Evolutionary conservation across 805 yeast genomes (phyloP), one percentile per base, ranked within the genome.

Genomic region (Schwanniomyces vanrijiae): DNA sequence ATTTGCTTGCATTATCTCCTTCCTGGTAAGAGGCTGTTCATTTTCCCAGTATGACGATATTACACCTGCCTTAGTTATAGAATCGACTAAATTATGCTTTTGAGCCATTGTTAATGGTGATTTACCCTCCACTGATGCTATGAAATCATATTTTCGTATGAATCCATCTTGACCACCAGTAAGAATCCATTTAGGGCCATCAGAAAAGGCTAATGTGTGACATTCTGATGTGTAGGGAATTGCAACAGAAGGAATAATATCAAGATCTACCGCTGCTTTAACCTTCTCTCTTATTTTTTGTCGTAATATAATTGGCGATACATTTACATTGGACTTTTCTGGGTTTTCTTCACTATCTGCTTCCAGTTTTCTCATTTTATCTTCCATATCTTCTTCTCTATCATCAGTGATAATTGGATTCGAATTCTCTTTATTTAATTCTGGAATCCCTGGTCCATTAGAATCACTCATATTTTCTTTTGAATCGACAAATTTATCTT

Each of bases 101-200:
- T 94, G 99, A 2, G 96, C 90, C 50, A 90, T 88, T 0, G 98
- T 92, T 44, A 94, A 71, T 4, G 94, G 92, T 5, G 86, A 73
- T 55, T 86, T 87, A 14, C 97, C 97, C 58, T 88, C 91, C 20
- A 94, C 78, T 1, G 97, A 86, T 28, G 85, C 86, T 34, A 84
- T 77, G 52, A 94, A 85, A 66, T 94, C 96, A 68, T 86, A 94
- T 61, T 88, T 90, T 41, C 99, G 74, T 28, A 94, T 87, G 57
- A 83, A 88, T 4, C 99, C 99, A 65, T 94, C 99, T 54, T 87
- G 92, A 8, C 98, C 98, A 18, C 99, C 99, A 0, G 96, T 85
- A 57, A 91, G 86, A 34, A 94, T 73, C 86, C 90, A 91, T 59
- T 84, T 84, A 37, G 90, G 84, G 5, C 95, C 96, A 56, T 80